A percentile compares a stretch with the other conserved stretches of the same genome.
phyloP scores from a whole-genome alignment of 202 grass and related monocot species.

The Miscanthus sacchariflorus region DNA sequence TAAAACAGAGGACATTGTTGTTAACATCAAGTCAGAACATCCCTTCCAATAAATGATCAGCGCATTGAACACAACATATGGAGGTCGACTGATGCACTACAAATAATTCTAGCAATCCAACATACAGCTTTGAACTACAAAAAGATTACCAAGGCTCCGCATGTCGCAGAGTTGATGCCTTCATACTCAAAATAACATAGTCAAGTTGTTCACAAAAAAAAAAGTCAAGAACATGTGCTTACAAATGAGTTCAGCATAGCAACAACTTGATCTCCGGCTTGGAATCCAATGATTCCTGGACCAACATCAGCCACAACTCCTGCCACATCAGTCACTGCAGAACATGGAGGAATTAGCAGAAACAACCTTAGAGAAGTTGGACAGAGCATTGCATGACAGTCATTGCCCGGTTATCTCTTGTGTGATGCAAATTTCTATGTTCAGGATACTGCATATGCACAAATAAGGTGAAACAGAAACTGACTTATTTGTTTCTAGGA shows the following conservation, averaged over 20 bases:
- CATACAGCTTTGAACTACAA: not conserved
- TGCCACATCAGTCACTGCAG: slow-evolving; percentile 58
- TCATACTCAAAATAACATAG: not conserved
- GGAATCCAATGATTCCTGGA: slow-evolving; percentile 52
- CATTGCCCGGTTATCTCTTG: not conserved
- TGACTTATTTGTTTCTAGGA: not conserved
- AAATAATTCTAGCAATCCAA: slow-evolving; percentile 6
- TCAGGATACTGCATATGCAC: not conserved
- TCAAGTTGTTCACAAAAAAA: slow-evolving; percentile 53
- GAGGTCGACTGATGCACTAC: not conserved
- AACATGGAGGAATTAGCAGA: not conserved
- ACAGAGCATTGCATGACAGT: not conserved
- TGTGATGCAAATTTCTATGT: not conserved
- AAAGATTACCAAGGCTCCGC: not conserved
- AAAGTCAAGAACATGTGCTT: slow-evolving; percentile 10
- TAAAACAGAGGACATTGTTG: not conserved
- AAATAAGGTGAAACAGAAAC: not conserved
- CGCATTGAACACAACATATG: not conserved
- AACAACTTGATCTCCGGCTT: slow-evolving; percentile 69
- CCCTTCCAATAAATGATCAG: not conserved
- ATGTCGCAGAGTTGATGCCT: not conserved
- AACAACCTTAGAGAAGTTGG: not conserved
- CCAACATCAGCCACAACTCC: slow-evolving; percentile 67
- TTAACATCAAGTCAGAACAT: not conserved
- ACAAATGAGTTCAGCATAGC: slow-evolving; percentile 45